A percentile compares a stretch with the other conserved stretches of the same genome.
phyloP scores from a whole-genome alignment of 805 yeast genomes.

The Metschnikowia anglica region DNA sequence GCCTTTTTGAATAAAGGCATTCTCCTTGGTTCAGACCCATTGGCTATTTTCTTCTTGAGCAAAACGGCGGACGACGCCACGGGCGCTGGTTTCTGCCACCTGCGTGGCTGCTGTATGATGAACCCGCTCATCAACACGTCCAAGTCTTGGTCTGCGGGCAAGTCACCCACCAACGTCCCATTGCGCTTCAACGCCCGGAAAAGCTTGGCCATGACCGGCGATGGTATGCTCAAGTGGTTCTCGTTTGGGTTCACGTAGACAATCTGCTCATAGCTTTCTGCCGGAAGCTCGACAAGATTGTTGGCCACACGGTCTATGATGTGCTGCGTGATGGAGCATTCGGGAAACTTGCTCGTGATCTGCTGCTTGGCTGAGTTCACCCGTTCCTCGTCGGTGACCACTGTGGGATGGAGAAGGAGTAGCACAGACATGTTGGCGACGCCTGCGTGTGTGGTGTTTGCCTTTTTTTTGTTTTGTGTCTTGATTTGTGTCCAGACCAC shows the following conservation, averaged over 20 bases:
- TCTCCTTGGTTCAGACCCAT: conserved; percentile 14
- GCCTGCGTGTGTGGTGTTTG: background rate
- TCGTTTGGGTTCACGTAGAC: conserved; percentile 57
- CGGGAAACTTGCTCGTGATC: conserved; percentile 27
- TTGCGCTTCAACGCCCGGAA: conserved; percentile 38
- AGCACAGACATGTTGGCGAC: conserved; percentile 37
- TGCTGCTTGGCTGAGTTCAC: conserved; percentile 42
- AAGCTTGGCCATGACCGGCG: conserved; percentile 40
- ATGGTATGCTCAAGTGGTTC: conserved; percentile 47
- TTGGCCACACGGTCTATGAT: conserved; percentile 59
- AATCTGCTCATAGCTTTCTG: conserved; percentile 42
- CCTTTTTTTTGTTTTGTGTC: background rate
- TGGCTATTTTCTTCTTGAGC: conserved; percentile 28
- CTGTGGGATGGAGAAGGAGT: conserved; percentile 64
- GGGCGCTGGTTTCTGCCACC: conserved; percentile 57
- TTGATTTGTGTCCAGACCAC: too few species aligned
- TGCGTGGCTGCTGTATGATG: conserved; percentile 38
- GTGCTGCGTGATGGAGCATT: conserved; percentile 44
- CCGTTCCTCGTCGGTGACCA: conserved; percentile 53
- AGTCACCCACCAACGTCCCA: conserved; percentile 54
- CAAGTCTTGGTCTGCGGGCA: conserved; percentile 50
- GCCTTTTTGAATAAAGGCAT: conserved; percentile 23
- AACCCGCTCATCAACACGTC: conserved; percentile 71
- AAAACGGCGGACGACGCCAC: conserved; percentile 30
- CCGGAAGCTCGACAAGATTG: conserved; percentile 40